Percentiles rank a stretch among this genome's conserved stretches.
These are phyloP conservation scores for Capronia americana DNA, from an alignment of 2,329 filamentous ascomycete genomes.

Conservation along the genomic window DNA sequence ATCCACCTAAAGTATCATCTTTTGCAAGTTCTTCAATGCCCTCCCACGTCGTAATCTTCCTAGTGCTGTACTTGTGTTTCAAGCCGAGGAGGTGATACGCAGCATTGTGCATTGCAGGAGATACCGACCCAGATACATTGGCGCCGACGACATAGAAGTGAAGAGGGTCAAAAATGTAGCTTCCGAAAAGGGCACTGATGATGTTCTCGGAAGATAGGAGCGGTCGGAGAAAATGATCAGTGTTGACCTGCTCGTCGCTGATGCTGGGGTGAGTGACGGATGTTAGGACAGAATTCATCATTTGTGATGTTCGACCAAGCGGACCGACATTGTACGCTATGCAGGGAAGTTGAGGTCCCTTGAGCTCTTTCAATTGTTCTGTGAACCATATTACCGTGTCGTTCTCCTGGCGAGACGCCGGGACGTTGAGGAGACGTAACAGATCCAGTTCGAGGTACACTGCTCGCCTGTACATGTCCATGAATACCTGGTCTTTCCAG, in stretches of 20 bases:
- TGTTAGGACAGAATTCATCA: slow-evolving; percentile 51
- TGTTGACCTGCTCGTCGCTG: slow-evolving; percentile 26
- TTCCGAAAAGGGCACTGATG: slow-evolving; percentile 49
- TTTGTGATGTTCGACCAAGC: slow-evolving; percentile 52
- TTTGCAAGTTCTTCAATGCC: slow-evolving; percentile 48
- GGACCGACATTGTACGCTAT: slow-evolving; percentile 51
- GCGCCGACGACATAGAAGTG: slow-evolving; percentile 52
- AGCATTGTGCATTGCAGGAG: slow-evolving; percentile 53
- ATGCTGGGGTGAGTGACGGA: slow-evolving; percentile 51
- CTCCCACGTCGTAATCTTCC: slow-evolving; percentile 46
- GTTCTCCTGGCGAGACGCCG: slow-evolving; percentile 48
- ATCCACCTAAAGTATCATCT: slow-evolving; percentile 50
- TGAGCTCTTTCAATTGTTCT: slow-evolving; percentile 45
- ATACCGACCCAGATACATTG: slow-evolving; percentile 51
- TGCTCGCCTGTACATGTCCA: slow-evolving; percentile 43
- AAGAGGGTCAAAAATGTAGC: slow-evolving; percentile 50
- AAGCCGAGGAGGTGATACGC: slow-evolving; percentile 50
- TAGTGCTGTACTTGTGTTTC: slow-evolving; percentile 49
- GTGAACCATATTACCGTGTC: slow-evolving; percentile 47
- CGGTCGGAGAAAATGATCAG: slow-evolving; percentile 42
- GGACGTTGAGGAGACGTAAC: slow-evolving; percentile 47
- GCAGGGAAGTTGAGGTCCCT: slow-evolving; percentile 44
- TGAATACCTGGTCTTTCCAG: slow-evolving; percentile 30
- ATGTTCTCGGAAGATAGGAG: slow-evolving; percentile 35
- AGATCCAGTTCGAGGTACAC: slow-evolving; percentile 48